phyloP scores from a whole-genome alignment of 2,329 filamentous ascomycete species.

The Geosmithia flava region DNA sequence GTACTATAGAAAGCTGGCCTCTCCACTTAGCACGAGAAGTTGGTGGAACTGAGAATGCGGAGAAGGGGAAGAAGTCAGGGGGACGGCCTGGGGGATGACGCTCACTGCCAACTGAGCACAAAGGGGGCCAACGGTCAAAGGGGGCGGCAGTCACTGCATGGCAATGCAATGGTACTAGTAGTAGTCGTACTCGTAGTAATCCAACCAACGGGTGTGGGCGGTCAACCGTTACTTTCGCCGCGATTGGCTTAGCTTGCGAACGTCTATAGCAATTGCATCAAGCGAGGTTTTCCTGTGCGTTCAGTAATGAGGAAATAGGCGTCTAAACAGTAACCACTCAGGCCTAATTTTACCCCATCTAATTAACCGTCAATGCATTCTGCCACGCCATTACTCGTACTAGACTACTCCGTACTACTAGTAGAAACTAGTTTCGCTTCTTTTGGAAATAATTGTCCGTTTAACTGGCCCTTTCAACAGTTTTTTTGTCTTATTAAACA shows the following conservation, averaged over 20 bases:
- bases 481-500: neutral
- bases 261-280: neutral
- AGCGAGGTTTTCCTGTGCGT: neutral
- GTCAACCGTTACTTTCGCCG: neutral
- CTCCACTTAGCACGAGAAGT: neutral
- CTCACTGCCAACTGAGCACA: too few species aligned
- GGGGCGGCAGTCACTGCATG: neutral
- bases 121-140: neutral
- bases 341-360: neutral
- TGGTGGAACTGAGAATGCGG: neutral
- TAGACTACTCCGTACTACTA: too few species aligned
- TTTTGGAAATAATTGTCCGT: neutral
- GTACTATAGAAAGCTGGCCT: neutral
- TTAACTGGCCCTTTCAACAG: too few species aligned
- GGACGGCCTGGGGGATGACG: too few species aligned
- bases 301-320: neutral
- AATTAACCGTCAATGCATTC: neutral
- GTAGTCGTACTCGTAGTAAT: too few species aligned
- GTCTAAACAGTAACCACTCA: neutral
- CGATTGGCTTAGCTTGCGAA: neutral
- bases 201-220: neutral
- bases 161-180: too few species aligned
- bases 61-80: neutral
- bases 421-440: neutral
- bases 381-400: neutral